Conservation (phyloP, 768 basidiomycete genomes). For the Imleria badia region DNA sequence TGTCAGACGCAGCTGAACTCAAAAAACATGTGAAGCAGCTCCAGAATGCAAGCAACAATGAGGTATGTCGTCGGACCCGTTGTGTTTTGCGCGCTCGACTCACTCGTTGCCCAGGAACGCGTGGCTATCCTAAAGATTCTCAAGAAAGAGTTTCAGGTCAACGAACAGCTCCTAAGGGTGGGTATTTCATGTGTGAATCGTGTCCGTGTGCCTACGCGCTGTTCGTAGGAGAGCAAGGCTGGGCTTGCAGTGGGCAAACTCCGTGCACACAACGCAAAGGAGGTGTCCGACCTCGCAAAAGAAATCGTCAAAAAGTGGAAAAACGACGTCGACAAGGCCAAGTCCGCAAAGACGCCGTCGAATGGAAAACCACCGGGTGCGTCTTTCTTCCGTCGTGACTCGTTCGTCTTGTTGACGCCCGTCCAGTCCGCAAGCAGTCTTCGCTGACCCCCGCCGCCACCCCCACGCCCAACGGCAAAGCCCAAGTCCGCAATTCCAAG, state of each 20-base stretch:
- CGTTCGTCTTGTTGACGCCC: background rate
- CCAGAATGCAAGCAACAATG: conserved; percentile 55
- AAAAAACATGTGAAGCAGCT: conserved; percentile 81
- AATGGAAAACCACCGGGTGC: conserved; percentile 38
- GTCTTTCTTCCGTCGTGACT: conserved; percentile 13
- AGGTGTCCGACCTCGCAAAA: conserved; percentile 81
- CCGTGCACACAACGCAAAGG: conserved; percentile 66
- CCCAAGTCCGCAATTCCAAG: conserved; percentile 56
- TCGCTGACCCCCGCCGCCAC: conserved; percentile 40
- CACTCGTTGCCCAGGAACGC: conserved; percentile 51
- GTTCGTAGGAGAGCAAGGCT: conserved; percentile 79
- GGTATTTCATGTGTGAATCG: conserved; percentile 32
- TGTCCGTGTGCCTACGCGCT: background rate
- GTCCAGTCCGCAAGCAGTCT: conserved; percentile 32
- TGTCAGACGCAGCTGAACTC: conserved; percentile 54
- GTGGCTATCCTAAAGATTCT: conserved; percentile 57
- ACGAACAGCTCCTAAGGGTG: conserved; percentile 73
- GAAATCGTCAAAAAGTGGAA: conserved; percentile 94
- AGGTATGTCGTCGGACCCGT: conserved; percentile 45
- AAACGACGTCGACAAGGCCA: conserved; percentile 74
- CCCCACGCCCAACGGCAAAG: conserved; percentile 33
- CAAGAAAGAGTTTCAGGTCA: conserved; percentile 67
- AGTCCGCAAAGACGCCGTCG: conserved; percentile 31
- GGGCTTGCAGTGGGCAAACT: conserved; percentile 93
- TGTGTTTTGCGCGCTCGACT: background rate